A percentile compares a stretch with the other conserved stretches of the same genome.
These are phyloP conservation scores for Phoma sp. DNA, from an alignment of 2,329 filamentous ascomycete species.

Conservation along the genomic window DNA sequence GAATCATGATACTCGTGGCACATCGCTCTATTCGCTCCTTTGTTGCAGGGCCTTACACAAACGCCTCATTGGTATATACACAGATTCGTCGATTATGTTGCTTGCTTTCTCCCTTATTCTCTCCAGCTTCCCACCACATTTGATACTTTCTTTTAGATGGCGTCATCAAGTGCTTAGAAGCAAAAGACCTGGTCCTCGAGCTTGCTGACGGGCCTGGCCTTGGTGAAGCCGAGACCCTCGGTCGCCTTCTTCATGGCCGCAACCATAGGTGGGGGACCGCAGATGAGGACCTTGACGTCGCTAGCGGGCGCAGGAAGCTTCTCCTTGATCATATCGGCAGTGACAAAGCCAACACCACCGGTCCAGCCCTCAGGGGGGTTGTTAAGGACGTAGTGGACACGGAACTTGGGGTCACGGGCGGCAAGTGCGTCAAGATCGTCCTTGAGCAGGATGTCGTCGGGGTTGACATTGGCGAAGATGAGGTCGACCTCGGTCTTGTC, in stretches of 20 bases:
- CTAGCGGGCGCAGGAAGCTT: constrained; percentile 79
- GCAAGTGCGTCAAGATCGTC: constrained; percentile 86
- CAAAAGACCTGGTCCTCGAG: constrained; percentile 97
- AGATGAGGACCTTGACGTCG: constrained; percentile 93
- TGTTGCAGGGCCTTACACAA: background rate
- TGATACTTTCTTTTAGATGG: too few relatives aligned
- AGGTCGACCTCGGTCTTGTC: constrained; percentile 86
- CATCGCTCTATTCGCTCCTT: background rate
- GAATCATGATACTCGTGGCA: background rate
- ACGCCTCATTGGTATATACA: background rate
- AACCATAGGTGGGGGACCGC: constrained; percentile 96
- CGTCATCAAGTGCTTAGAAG: constrained; percentile 63
- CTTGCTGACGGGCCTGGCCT: constrained; percentile 95
- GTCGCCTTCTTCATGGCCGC: constrained; percentile 96
- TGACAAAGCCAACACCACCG: constrained; percentile 93
- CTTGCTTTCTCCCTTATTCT: background rate
- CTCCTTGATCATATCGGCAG: constrained; percentile 91
- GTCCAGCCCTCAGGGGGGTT: constrained; percentile 92
- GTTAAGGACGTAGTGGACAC: constrained; percentile 94
- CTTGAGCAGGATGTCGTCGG: constrained; percentile 89
- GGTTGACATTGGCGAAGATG: constrained; percentile 95
- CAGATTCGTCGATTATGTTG: background rate
- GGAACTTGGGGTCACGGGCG: constrained; percentile 78
- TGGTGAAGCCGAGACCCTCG: constrained; percentile 86
- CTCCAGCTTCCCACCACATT: background rate